A percentile compares a stretch with the other conserved stretches of the same genome.
These are phyloP conservation scores for Yamadazyma ubonensis DNA, from an alignment of 805 yeast genomes.

Conservation along the genomic window DNA sequence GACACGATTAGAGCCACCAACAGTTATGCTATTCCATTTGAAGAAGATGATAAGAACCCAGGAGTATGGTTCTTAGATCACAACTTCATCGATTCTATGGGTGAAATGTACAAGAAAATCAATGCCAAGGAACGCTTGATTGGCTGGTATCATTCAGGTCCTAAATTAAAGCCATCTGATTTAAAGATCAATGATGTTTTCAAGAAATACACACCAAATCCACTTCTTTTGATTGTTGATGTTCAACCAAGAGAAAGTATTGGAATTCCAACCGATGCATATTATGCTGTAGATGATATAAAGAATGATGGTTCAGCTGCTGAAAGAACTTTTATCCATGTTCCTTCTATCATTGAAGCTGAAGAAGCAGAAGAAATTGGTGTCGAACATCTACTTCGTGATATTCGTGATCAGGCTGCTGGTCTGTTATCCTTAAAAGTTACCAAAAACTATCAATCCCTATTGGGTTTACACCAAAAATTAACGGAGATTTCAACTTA, in stretches of 20 bases:
- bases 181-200: conserved; percentile 86
- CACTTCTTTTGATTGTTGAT: conserved; percentile 85
- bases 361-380: conserved; percentile 99
- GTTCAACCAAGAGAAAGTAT: conserved; percentile 69
- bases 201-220: conserved; percentile 76
- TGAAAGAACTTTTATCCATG: conserved; percentile 88
- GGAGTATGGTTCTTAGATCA: conserved; percentile 97
- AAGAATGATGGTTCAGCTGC: conserved; percentile 94
- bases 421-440: conserved; percentile 85
- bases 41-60: conserved; percentile 90
- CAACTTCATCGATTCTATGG: conserved; percentile 93
- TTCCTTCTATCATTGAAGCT: conserved; percentile 90
- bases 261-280: conserved; percentile 95
- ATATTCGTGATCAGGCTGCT: conserved; percentile 94
- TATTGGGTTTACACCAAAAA: conserved; percentile 80
- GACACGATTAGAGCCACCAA: conserved; percentile 73
- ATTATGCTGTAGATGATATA: conserved; percentile 89
- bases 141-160: conserved; percentile 99
- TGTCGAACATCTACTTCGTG: conserved; percentile 92
- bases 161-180: conserved; percentile 84
- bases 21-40: conserved; percentile 96
- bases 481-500: conserved; percentile 75
- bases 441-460: conserved; percentile 84
- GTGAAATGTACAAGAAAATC: conserved; percentile 95
- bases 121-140: conserved; percentile 94